Conservation (phyloP, 768 basidiomycete species). For the Boletellus emodensis region DNA sequence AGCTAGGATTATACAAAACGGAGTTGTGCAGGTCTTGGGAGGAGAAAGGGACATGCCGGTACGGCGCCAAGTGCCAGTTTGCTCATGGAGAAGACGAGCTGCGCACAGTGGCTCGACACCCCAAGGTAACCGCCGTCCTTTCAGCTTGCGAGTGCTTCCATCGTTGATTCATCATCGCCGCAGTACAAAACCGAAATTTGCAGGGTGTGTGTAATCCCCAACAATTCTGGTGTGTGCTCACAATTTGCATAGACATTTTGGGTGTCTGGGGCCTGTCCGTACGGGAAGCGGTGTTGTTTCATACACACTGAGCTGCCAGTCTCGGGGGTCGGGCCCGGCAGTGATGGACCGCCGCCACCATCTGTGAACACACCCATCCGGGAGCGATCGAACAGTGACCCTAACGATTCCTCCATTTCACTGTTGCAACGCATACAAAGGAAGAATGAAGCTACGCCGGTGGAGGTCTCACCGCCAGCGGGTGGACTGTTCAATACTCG, state of each 20-base stretch:
- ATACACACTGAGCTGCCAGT: constrained; percentile 84
- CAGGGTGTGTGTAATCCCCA: constrained; percentile 48
- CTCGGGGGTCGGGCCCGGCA: constrained; percentile 53
- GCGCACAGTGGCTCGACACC: constrained; percentile 78
- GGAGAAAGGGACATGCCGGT: constrained; percentile 83
- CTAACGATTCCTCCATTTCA: constrained; percentile 67
- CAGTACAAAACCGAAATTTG: constrained; percentile 95
- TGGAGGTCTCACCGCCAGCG: constrained; percentile 43
- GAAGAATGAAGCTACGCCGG: constrained; percentile 54
- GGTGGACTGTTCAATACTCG: constrained; percentile 52
- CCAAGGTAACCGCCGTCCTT: constrained; percentile 56
- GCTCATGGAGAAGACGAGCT: constrained; percentile 90
- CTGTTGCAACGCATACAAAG: constrained; percentile 77
- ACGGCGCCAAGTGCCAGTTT: constrained; percentile 88
- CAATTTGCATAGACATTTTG: constrained; percentile 68
- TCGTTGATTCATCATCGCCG: constrained; percentile 16
- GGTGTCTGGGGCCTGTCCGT: constrained; percentile 90
- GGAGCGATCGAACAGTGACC: constrained; percentile 77
- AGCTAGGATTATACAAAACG: constrained; percentile 88
- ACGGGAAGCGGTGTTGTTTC: constrained; percentile 91
- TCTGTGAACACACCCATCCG: constrained; percentile 49
- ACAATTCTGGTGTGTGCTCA: constrained; percentile 3
- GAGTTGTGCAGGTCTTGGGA: constrained; percentile 90
- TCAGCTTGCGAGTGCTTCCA: not conserved
- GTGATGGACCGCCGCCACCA: constrained; percentile 51